These are phyloP conservation scores for Ulota crispa DNA, from an alignment of 225 moss, liverwort and hornwort species.

Conservation along the genomic window DNA sequence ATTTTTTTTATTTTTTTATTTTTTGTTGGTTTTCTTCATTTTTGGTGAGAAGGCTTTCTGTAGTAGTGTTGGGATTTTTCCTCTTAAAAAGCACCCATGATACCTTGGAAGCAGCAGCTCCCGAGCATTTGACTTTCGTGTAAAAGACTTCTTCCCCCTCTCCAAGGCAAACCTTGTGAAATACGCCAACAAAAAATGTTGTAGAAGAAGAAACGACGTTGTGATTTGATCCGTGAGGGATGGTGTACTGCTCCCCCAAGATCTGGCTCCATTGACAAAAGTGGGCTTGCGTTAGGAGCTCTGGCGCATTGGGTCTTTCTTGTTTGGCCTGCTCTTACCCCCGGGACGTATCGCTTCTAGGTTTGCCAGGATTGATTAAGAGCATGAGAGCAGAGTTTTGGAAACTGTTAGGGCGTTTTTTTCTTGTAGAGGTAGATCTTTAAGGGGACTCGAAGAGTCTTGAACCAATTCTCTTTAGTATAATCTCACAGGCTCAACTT, in stretches of 20 bases:
- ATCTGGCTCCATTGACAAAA: constrained; percentile 30
- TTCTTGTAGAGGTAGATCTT: constrained; percentile 18
- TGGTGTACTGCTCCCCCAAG: constrained; percentile 25
- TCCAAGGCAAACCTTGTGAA: constrained; percentile 13
- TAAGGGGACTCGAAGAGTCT: background rate
- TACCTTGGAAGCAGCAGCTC: background rate
- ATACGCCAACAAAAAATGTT: background rate
- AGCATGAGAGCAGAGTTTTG: constrained; percentile 15
- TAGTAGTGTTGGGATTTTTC: constrained; percentile 14
- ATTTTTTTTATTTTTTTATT: background rate
- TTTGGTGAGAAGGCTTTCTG: constrained; percentile 10
- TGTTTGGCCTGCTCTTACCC: constrained; percentile 7
- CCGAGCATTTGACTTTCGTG: constrained; percentile 17
- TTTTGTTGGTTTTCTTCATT: no score
- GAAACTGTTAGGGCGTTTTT: constrained; percentile 15
- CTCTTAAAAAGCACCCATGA: background rate
- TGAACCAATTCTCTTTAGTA: background rate
- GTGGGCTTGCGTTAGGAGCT: constrained; percentile 13
- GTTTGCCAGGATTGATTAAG: constrained; percentile 8
- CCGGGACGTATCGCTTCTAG: constrained; percentile 1
- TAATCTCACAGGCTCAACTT: background rate
- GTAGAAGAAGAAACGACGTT: background rate
- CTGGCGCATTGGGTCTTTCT: constrained; percentile 21
- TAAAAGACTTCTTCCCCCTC: constrained; percentile 33
- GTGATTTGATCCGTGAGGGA: constrained; percentile 7